Evolutionary conservation across 2,329 filamentous ascomycete species (phyloP), one percentile per base, ranked within the genome.

Genomic region (Hymenoscyphus salicellus): DNA sequence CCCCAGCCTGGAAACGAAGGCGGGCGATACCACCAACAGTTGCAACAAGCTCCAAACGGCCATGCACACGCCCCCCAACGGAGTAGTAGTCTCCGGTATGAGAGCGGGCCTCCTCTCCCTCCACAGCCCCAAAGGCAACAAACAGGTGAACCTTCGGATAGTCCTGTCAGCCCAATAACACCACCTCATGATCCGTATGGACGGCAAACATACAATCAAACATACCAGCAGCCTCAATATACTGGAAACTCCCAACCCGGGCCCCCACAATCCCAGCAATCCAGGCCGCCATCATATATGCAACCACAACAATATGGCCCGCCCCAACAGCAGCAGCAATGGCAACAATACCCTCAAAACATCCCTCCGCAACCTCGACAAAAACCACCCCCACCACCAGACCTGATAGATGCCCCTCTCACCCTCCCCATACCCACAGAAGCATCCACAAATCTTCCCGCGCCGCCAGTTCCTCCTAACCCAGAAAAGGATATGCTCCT

Each of bases 401-500:
- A 90, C 70, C 82, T 90, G 57, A 81, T 90, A 61, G 73, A 75
- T 59, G 72, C 69, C 0, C 84, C 85, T 36, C 76, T 87, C 16
- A 81, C 81, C 10, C 76, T 86, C 28, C 72, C 80, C 17, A 78
- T 84, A 14, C 81, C 84, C 2, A 77, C 80, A 11, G 56, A 69
- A 1, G 76, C 79, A 3, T 78, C 80, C 0, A 68, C 68, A 10
- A 79, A 83, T 26, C 75, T 87, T 7, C 83, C 89, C 5, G 86
- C 92, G 0, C 94, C 95, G 0, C 93, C 94, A 0, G 92, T 97
- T 36, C 94, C 95, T 0, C 93, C 93, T 0, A 99, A 99, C 73
- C 95, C 95, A 0, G 92, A 98, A 78, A 97, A 97, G 75, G 93
- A 98, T 76, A 89, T 90, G 23, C 85, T 98, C 17, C 83, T 97